phyloP scores from a whole-genome alignment of 257 asterid species.

The Ballota nigra region DNA sequence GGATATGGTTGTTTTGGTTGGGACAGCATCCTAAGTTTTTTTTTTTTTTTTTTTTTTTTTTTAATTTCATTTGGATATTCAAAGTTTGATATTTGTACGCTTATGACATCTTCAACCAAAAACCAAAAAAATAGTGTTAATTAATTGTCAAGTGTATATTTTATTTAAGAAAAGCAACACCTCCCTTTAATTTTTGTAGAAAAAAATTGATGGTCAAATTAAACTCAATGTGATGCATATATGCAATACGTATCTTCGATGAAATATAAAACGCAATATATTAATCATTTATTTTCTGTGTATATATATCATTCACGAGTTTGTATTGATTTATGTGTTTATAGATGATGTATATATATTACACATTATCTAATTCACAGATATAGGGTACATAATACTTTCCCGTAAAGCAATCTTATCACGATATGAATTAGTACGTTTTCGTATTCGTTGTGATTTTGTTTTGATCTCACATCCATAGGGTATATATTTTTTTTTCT shows the following conservation, averaged over 20 bases:
- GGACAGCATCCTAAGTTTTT: slow-evolving; percentile 13
- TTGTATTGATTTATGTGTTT: background rate
- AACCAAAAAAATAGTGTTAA: background rate
- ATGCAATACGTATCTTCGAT: background rate
- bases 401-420: background rate
- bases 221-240: background rate
- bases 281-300: background rate
- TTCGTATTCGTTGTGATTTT: too few species aligned
- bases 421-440: too few species aligned
- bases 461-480: too few species aligned
- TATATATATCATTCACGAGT: background rate
- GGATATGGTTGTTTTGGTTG: slow-evolving; percentile 27
- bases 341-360: background rate
- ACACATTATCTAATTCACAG: too few species aligned
- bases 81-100: background rate
- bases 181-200: background rate
- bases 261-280: background rate
- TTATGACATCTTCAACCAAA: background rate
- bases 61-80: background rate
- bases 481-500: too few species aligned
- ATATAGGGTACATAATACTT: background rate
- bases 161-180: background rate
- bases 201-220: background rate
- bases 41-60: background rate
- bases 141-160: background rate